Percentiles rank a stretch among this genome's conserved stretches.
These are phyloP conservation scores for Tolypocladium amazonense DNA, from an alignment of 2,329 filamentous ascomycete species.

Conservation along the genomic window DNA sequence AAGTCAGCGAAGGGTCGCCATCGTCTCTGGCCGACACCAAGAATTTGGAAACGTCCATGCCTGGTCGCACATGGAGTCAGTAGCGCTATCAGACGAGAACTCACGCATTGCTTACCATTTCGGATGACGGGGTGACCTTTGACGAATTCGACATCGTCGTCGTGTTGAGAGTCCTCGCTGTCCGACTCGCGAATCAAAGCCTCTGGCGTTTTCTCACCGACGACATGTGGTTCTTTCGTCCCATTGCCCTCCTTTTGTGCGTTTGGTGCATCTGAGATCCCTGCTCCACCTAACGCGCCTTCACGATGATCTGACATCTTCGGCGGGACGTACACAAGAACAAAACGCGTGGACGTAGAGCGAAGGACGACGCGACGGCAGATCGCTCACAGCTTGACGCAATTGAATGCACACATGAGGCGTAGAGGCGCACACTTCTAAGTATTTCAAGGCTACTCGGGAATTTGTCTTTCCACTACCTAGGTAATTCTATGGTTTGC, in stretches of 20 bases:
- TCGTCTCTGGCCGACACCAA: constrained; percentile 10
- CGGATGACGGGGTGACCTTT: not conserved
- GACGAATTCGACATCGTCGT: not conserved
- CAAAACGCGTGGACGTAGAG: no score
- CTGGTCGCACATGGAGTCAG: not conserved
- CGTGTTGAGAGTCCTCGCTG: not conserved
- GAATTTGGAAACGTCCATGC: constrained; percentile 9
- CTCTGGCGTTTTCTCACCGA: not conserved
- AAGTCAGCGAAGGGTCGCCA: constrained; percentile 9
- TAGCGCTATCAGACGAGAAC: not conserved
- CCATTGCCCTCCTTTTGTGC: not conserved
- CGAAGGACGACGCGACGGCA: not conserved
- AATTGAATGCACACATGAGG: not conserved
- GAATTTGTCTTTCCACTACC: not conserved
- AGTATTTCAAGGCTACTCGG: no score
- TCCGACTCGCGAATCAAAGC: not conserved
- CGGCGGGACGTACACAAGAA: not conserved
- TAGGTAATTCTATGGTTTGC: not conserved
- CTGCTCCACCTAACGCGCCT: not conserved
- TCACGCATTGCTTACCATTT: not conserved
- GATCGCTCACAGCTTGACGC: not conserved
- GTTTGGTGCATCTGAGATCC: not conserved
- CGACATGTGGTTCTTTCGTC: not conserved
- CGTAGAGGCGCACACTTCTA: no score
- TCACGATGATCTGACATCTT: not conserved